A percentile compares a stretch with the other conserved stretches of the same genome.
Conservation (phyloP, 352 stramenopile species). For the Blastocystis sp. region DNA sequence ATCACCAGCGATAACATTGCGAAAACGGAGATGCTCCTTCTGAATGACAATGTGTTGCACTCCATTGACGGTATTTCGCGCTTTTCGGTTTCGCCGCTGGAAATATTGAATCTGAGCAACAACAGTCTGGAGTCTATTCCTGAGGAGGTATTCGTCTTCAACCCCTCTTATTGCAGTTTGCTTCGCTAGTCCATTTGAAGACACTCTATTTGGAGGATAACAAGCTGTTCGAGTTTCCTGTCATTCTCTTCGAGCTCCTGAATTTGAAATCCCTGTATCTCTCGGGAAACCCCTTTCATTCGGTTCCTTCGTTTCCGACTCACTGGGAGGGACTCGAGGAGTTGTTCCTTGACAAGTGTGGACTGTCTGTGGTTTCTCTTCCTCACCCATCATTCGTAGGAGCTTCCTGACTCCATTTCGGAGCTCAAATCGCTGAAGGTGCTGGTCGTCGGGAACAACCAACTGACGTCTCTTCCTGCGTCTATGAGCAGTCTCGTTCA, state of each 20-base stretch:
- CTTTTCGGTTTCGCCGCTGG: not conserved
- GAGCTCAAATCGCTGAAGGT: not conserved
- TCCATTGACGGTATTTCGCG: slow-evolving; percentile 22
- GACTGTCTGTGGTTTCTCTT: not conserved
- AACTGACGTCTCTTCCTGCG: not conserved
- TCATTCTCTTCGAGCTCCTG: not conserved
- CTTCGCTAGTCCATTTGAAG: not conserved
- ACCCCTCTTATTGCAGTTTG: not conserved
- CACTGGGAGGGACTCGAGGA: not conserved
- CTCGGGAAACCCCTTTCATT: not conserved
- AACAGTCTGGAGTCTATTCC: slow-evolving; percentile 1
- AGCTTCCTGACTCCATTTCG: not conserved
- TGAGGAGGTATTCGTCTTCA: not conserved
- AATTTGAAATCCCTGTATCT: not conserved
- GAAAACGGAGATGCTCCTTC: not conserved
- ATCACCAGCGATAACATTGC: not conserved
- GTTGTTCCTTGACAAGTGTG: slow-evolving; percentile 7
- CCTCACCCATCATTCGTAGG: not conserved
- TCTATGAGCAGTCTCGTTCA: not conserved
- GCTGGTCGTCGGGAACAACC: not conserved
- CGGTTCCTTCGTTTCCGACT: not conserved
- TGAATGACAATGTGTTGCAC: slow-evolving; percentile 25
- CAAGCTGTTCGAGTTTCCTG: not conserved
- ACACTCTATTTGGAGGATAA: slow-evolving; percentile 19
- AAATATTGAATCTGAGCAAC: slow-evolving; percentile 4